A percentile compares a stretch with the other conserved stretches of the same genome.
Conservation (phyloP, 2,329 filamentous ascomycete genomes). For the Biscogniauxia mediterranea region DNA sequence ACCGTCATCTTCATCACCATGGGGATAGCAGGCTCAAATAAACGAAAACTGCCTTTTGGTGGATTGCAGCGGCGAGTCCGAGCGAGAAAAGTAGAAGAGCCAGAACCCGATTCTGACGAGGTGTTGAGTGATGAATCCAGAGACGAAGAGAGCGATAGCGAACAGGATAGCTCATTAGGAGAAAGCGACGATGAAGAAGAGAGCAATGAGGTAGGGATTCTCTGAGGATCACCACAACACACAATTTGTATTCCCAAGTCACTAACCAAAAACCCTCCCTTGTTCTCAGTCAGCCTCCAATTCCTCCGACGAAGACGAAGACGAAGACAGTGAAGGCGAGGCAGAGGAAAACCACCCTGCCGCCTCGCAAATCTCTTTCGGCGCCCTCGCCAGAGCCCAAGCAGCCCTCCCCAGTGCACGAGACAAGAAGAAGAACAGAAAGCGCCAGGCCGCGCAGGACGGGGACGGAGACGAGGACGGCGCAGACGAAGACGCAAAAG, state of each 20-base stretch:
- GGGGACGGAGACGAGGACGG: conserved; percentile 26
- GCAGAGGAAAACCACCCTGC: conserved; percentile 34
- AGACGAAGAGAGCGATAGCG: conserved; percentile 31
- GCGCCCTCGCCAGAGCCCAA: conserved; percentile 85
- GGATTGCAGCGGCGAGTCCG: conserved; percentile 44
- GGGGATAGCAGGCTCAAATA: conserved; percentile 29
- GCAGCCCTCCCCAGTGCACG: conserved; percentile 53
- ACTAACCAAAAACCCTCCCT: conserved; percentile 9
- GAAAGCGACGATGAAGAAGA: conserved; percentile 29
- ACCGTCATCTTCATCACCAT: conserved; percentile 10
- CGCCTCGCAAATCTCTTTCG: conserved; percentile 72
- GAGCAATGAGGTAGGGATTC: conserved; percentile 26
- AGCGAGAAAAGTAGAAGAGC: conserved; percentile 43
- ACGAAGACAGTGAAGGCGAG: conserved; percentile 37
- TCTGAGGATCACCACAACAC: not conserved
- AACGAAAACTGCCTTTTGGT: conserved; percentile 39
- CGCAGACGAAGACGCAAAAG: conserved; percentile 26
- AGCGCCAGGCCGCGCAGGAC: not conserved
- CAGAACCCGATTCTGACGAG: conserved; percentile 40
- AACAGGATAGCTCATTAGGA: conserved; percentile 35
- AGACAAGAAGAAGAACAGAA: conserved; percentile 34
- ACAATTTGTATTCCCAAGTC: not conserved
- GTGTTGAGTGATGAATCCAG: conserved; percentile 33
- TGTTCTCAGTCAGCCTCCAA: conserved; percentile 19
- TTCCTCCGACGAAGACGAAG: conserved; percentile 27